phyloP scores from a whole-genome alignment of 176 grass and related monocot species.

The Juncus inflexus region DNA sequence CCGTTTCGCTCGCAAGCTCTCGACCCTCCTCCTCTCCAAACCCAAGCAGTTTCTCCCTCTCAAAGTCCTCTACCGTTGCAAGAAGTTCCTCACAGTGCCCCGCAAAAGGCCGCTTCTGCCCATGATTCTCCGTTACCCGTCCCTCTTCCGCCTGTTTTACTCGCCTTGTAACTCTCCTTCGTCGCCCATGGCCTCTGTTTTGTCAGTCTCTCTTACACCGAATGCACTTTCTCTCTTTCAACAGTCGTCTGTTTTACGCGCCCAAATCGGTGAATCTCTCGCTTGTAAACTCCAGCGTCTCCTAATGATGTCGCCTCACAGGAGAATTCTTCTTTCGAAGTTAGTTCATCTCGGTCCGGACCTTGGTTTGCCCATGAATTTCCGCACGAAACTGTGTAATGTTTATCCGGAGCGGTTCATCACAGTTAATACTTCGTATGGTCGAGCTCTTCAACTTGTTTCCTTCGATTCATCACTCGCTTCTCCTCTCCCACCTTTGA shows the following conservation, averaged over 20 bases:
- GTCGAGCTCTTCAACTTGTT: slow-evolving; percentile 41
- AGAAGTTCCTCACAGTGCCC: slow-evolving; percentile 51
- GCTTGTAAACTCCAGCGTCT: slow-evolving; percentile 51
- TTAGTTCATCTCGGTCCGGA: slow-evolving; percentile 63
- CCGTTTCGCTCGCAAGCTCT: slow-evolving; percentile 67
- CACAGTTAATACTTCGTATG: slow-evolving; percentile 45
- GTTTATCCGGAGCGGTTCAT: slow-evolving; percentile 41
- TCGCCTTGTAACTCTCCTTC: slow-evolving; percentile 30
- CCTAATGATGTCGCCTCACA: slow-evolving; percentile 38
- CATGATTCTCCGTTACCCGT: slow-evolving; percentile 64
- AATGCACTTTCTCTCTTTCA: slow-evolving; percentile 34
- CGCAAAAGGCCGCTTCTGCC: slow-evolving; percentile 39
- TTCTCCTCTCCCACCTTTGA: slow-evolving; percentile 27
- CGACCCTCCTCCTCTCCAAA: slow-evolving; percentile 74
- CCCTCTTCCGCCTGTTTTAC: slow-evolving; percentile 57
- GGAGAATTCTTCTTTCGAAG: slow-evolving; percentile 39
- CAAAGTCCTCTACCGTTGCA: slow-evolving; percentile 54
- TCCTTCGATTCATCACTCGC: slow-evolving; percentile 34
- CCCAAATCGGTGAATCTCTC: slow-evolving; percentile 19
- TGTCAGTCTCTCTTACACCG: slow-evolving; percentile 59
- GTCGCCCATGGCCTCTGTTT: slow-evolving; percentile 29
- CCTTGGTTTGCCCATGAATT: slow-evolving; percentile 61
- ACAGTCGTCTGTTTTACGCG: slow-evolving; percentile 23
- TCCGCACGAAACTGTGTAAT: slow-evolving; percentile 50
- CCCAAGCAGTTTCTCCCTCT: slow-evolving; percentile 66